These are phyloP conservation scores for Blechomonas ayalai DNA, from an alignment of 208 protist genomes.

Conservation along the genomic window DNA sequence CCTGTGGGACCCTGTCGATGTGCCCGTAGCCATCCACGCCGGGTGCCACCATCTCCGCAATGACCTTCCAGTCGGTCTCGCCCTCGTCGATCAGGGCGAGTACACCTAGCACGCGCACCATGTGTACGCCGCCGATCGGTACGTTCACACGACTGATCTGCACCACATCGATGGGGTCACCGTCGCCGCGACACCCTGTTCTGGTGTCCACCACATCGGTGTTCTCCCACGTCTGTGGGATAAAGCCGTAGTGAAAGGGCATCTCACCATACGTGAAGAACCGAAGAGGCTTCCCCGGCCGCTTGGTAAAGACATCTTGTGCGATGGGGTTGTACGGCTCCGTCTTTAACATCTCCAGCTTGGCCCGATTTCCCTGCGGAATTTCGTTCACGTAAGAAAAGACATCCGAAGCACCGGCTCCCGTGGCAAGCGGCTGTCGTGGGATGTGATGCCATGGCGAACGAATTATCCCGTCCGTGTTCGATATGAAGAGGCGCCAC, in stretches of 20 bases:
- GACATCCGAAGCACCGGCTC: constrained; percentile 11
- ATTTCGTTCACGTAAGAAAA: constrained; percentile 85
- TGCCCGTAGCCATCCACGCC: constrained; percentile 21
- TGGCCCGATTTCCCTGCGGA: constrained; percentile 78
- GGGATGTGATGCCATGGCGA: constrained; percentile 80
- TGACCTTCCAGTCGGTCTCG: constrained; percentile 92
- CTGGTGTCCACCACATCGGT: constrained; percentile 22
- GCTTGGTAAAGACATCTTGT: constrained; percentile 76
- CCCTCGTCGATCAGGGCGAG: constrained; percentile 88
- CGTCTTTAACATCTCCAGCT: constrained; percentile 90
- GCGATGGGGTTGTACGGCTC: constrained; percentile 89
- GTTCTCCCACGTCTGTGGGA: constrained; percentile 93
- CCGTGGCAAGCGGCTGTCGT: constrained; percentile 8
- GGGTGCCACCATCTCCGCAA: constrained; percentile 31
- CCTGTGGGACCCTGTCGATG: constrained; percentile 45
- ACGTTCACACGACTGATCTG: constrained; percentile 40
- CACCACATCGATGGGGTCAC: constrained; percentile 89
- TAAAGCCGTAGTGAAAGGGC: constrained; percentile 94
- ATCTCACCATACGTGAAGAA: constrained; percentile 83
- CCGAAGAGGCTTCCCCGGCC: constrained; percentile 51
- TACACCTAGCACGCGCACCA: constrained; percentile 81
- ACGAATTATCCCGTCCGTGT: not conserved
- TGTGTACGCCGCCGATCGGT: too few relatives aligned
- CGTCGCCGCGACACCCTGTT: constrained; percentile 73
- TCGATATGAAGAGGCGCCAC: constrained; percentile 56